phyloP scores from a whole-genome alignment of 1,284 basidiomycete genomes.

The Trametes polyzona region DNA sequence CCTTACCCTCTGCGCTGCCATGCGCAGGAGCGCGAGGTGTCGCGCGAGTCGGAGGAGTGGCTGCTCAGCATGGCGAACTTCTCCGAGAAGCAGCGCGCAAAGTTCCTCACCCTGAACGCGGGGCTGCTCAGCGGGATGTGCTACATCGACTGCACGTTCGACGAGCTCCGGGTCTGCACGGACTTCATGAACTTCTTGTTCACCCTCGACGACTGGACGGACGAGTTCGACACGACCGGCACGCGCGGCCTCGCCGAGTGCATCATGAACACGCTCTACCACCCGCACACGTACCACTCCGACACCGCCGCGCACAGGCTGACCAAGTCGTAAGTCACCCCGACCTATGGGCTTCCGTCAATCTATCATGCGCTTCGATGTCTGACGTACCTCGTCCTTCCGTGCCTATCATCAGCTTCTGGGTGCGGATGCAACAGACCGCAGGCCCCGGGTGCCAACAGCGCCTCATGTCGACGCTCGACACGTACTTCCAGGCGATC shows the following conservation, averaged over 20 bases:
- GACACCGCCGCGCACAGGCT: slow-evolving; percentile 27
- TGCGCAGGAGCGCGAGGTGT: slow-evolving; percentile 23
- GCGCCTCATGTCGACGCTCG: slow-evolving; percentile 44
- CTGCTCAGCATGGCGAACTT: slow-evolving; percentile 31
- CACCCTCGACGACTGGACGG: slow-evolving; percentile 38
- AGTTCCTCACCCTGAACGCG: slow-evolving; percentile 30
- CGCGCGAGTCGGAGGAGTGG: slow-evolving; percentile 29
- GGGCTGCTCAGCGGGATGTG: slow-evolving; percentile 33
- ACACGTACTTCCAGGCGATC: slow-evolving; percentile 43
- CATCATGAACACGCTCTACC: slow-evolving; percentile 38
- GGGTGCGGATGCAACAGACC: slow-evolving; percentile 39
- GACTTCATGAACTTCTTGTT: slow-evolving; percentile 44
- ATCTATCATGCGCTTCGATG: background rate
- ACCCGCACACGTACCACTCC: slow-evolving; percentile 24
- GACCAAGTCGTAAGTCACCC: slow-evolving; percentile 27
- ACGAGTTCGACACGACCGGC: slow-evolving; percentile 37
- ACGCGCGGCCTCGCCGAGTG: slow-evolving; percentile 36
- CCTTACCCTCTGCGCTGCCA: slow-evolving; percentile 29
- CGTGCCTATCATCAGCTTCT: slow-evolving; percentile 38
- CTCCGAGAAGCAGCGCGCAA: slow-evolving; percentile 26
- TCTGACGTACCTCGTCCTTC: background rate
- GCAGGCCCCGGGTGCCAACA: slow-evolving; percentile 39
- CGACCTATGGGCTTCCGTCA: background rate
- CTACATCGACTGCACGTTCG: slow-evolving; percentile 35
- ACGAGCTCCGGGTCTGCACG: slow-evolving; percentile 35